Evolutionary conservation across 306 rosid species (phyloP), one percentile per base, ranked within the genome.

Genomic region (Medicago ruthenica): DNA sequence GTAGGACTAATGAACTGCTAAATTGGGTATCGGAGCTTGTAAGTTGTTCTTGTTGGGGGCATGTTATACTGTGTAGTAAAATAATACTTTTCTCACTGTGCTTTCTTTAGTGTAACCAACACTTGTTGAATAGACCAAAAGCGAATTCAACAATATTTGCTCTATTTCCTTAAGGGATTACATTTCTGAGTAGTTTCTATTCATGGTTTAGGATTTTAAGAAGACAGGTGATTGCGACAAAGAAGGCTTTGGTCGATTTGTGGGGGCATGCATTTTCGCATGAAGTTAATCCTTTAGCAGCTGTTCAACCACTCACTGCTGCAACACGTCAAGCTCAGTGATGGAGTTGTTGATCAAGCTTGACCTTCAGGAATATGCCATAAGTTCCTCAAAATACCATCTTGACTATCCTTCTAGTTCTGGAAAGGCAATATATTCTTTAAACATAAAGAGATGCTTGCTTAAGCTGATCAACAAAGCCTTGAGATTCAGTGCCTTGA

Each of bases 231-330:
- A 31, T 42, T 8, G 72, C 84, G 0, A n/a, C 78, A 55, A 92
- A 84, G 84, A 90, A 78, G 50, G 99, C 88, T 45, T 37, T 89
- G 81, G 80, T 83, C 9, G 97, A 92, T 77, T 59, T 90, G 58
- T 90, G 97, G 99, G 83, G 85, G 79, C 99, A 92, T 72, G 97
- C 97, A 16, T 95, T 92, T 85, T 92, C 99, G 0, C 89, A 92
- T 79, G 91, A 92, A 75, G 93, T 94, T 58, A 90, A 95, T 83
- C 97, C 97, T 81, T 82, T 94, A 41, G 96, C 97, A 31, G 88
- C 87, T 71, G 89, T 92, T 63, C 89, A 90, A 73, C 89, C 97
- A 24, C 85, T 86, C 8, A 70, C 87, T 2, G 62, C 81, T 76
- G 87, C 79, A 47, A 31, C 86, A 41, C 77, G 45, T 8, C 84